Conservation (phyloP, 495 filamentous ascomycete genomes). For the Podospora conica region DNA sequence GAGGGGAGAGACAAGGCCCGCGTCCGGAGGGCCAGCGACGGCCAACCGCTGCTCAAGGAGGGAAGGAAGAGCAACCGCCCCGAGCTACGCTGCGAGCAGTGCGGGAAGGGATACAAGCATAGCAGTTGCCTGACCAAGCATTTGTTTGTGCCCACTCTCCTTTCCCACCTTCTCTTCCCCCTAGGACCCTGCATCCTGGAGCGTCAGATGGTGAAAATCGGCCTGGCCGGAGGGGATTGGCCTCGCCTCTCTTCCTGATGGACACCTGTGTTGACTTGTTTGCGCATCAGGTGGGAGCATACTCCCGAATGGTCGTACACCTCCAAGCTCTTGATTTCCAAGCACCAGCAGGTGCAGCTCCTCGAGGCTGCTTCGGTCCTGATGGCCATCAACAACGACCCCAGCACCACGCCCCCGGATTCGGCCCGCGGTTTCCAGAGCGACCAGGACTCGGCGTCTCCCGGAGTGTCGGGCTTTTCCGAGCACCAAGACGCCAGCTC, state of each 20-base stretch:
- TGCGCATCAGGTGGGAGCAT: conserved; percentile 89
- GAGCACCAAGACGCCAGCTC: conserved; percentile 65
- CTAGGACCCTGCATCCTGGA: conserved; percentile 27
- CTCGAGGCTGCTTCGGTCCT: conserved; percentile 93
- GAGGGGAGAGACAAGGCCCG: conserved; percentile 61
- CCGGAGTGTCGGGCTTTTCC: conserved; percentile 69
- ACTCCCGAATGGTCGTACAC: conserved; percentile 97
- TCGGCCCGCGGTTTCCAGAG: conserved; percentile 60
- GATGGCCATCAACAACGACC: conserved; percentile 74
- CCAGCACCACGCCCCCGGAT: conserved; percentile 52
- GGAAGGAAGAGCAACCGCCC: conserved; percentile 65
- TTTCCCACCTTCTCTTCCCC: conserved; percentile 39
- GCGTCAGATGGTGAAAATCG: neutral
- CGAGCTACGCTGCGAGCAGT: conserved; percentile 94
- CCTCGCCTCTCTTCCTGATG: conserved; percentile 9
- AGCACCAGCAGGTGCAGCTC: conserved; percentile 98
- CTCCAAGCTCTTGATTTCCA: conserved; percentile 96
- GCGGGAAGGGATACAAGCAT: conserved; percentile 99
- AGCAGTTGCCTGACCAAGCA: conserved; percentile 99
- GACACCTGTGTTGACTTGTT: conserved; percentile 36
- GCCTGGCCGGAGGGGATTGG: neutral
- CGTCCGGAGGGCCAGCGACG: conserved; percentile 79
- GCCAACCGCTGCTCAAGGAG: conserved; percentile 71
- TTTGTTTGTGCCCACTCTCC: conserved; percentile 83
- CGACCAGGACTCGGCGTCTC: conserved; percentile 76